Conservation (phyloP, 352 stramenopile genomes). For the Peronospora farinosa region DNA sequence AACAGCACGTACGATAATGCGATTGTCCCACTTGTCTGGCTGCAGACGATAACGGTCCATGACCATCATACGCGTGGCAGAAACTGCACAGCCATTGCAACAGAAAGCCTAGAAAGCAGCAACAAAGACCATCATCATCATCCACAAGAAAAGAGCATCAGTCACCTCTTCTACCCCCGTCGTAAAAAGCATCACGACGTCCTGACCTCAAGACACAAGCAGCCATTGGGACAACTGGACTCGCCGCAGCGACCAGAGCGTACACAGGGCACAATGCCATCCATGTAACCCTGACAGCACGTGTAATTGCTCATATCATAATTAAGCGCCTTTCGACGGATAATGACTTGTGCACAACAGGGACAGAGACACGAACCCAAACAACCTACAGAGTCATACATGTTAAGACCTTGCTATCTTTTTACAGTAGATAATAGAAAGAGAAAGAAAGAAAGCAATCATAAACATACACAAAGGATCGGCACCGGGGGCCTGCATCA, state of each 20-base stretch:
- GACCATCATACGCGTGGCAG: constrained; percentile 84
- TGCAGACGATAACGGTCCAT: constrained; percentile 88
- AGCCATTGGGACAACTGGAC: constrained; percentile 78
- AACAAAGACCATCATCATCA: neutral
- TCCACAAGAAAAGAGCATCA: neutral
- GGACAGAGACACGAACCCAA: constrained; percentile 76
- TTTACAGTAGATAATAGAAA: no score
- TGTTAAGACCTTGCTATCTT: neutral
- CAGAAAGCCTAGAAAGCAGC: constrained; percentile 46
- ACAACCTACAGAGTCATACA: constrained; percentile 31
- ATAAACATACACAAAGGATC: constrained; percentile 76
- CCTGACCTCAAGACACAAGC: constrained; percentile 86
- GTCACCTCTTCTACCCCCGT: neutral
- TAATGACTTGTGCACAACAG: constrained; percentile 86
- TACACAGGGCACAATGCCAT: constrained; percentile 82
- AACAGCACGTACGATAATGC: constrained; percentile 73
- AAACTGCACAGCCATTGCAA: constrained; percentile 88
- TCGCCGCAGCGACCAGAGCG: constrained; percentile 84
- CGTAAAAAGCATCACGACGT: neutral
- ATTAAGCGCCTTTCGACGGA: constrained; percentile 88
- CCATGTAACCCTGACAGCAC: constrained; percentile 92
- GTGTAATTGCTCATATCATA: constrained; percentile 90
- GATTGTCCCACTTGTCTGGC: constrained; percentile 90
- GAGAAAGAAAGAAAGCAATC: neutral
- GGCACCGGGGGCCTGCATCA: constrained; percentile 82